Percentiles rank a stretch among this genome's conserved stretches.
These are phyloP conservation scores for Ceratopteris richardii DNA, from an alignment of 75 land plant genomes.

Conservation along the genomic window DNA sequence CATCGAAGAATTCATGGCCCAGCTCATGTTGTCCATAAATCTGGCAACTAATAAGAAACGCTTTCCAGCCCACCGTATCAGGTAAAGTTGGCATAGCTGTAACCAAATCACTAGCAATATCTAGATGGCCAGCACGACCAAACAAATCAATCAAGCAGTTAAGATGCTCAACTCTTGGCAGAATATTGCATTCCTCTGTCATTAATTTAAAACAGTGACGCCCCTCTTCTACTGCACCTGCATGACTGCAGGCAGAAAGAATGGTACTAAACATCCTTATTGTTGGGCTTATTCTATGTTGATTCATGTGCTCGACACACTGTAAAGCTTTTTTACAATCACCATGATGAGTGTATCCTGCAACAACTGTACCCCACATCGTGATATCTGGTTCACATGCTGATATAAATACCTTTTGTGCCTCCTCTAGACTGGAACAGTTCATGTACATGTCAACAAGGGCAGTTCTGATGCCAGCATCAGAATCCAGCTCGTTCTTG, in stretches of 20 bases:
- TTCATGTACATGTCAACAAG: conserved; percentile 36
- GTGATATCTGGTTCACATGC: conserved; percentile 15
- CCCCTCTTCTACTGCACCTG: conserved; percentile 36
- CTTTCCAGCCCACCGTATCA: conserved; percentile 40
- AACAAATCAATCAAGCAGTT: conserved; percentile 41
- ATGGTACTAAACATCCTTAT: conserved; percentile 29
- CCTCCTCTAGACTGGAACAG: conserved; percentile 26
- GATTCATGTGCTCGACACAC: conserved; percentile 24
- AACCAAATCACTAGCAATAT: conserved; percentile 21
- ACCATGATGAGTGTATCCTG: conserved; percentile 41
- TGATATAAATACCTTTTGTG: conserved; percentile 20
- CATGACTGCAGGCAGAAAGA: conserved; percentile 36
- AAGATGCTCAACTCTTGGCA: conserved; percentile 36
- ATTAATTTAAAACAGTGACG: conserved; percentile 27
- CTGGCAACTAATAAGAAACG: conserved; percentile 34
- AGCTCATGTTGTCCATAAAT: conserved; percentile 17
- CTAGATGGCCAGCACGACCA: conserved; percentile 34
- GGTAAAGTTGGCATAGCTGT: conserved; percentile 37
- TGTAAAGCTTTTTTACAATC: conserved; percentile 17
- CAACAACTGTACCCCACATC: conserved; percentile 40
- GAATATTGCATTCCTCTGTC: conserved; percentile 23
- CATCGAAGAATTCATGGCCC: conserved; percentile 13
- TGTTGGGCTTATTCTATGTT: conserved; percentile 23
- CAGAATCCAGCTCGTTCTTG: conserved; percentile 9
- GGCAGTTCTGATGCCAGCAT: conserved; percentile 22